A percentile compares a stretch with the other conserved stretches of the same genome.
phyloP scores from a whole-genome alignment of 164 flowering plant species.

The Pachysandra terminalis region DNA sequence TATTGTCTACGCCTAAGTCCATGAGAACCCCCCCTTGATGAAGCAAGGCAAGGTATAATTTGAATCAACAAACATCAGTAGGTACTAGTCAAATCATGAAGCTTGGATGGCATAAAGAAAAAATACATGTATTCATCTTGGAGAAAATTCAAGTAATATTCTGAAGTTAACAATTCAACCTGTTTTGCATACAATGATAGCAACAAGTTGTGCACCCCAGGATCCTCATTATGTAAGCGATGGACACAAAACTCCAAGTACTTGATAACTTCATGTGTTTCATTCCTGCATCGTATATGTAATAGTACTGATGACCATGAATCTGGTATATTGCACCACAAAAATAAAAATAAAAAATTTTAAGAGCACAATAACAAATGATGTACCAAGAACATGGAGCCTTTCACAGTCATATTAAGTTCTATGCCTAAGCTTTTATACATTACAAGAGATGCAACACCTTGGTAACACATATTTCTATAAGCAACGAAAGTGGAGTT shows the following conservation, averaged over 20 bases:
- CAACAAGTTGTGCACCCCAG: slow-evolving; percentile 93
- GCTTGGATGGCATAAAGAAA: neutral
- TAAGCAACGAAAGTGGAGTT: neutral
- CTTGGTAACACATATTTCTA: neutral
- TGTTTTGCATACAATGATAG: slow-evolving; percentile 95
- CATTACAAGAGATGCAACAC: neutral
- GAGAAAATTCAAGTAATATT: neutral
- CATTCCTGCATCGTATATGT: slow-evolving; percentile 64
- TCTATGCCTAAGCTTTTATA: neutral
- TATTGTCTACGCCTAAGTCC: too few species aligned
- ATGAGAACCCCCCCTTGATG: too few species aligned
- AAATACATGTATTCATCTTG: neutral
- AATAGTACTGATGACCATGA: neutral
- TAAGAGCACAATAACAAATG: neutral
- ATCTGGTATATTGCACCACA: neutral
- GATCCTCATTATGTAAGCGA: slow-evolving; percentile 93
- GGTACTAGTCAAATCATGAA: neutral
- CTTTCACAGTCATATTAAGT: neutral
- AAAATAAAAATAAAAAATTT: neutral
- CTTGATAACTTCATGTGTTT: slow-evolving; percentile 96
- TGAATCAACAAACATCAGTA: neutral
- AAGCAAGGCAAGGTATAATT: neutral
- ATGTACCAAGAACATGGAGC: neutral
- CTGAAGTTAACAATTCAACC: slow-evolving; percentile 35
- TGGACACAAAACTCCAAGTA: slow-evolving; percentile 93